Evolutionary conservation across 306 rosid genomes (phyloP).

Genomic region (Luffa aegyptiaca): DNA sequence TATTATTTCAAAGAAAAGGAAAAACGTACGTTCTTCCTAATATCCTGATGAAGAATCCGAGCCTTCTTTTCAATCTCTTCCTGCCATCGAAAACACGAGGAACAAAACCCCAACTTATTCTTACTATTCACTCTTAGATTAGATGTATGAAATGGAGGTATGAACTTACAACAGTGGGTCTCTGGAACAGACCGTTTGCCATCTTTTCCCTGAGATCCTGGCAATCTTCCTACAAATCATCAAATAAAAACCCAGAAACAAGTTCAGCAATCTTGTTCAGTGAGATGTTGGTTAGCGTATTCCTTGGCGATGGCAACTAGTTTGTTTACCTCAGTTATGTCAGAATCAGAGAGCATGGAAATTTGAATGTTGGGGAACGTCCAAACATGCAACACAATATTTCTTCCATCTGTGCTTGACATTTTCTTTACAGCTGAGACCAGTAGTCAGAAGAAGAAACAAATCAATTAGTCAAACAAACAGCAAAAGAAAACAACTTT

Average conservation of each 20-base stretch:
- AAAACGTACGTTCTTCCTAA: constrained; percentile 48
- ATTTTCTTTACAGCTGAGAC: constrained; percentile 32
- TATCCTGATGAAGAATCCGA: constrained; percentile 38
- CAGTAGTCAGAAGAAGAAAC: no score
- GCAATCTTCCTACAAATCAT: constrained; percentile 51
- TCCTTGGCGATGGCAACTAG: not conserved
- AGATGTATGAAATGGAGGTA: not conserved
- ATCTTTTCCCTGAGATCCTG: constrained; percentile 44
- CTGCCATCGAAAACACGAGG: constrained; percentile 17
- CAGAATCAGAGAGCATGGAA: constrained; percentile 49
- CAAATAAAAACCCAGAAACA: constrained; percentile 6
- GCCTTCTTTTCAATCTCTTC: constrained; percentile 66
- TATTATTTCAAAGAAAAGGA: not conserved
- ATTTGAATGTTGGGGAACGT: constrained; percentile 23
- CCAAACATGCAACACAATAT: constrained; percentile 43
- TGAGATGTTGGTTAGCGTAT: not conserved
- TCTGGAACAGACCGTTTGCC: constrained; percentile 24
- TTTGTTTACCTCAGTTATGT: constrained; percentile 51
- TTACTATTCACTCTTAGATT: not conserved
- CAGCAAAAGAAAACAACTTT: not conserved
- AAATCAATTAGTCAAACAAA: not conserved
- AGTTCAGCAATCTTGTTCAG: not conserved
- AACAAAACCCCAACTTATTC: not conserved
- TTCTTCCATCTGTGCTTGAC: constrained; percentile 1
- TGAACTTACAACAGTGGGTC: constrained; percentile 51